These are phyloP conservation scores for Phyllosticta citriasiana DNA, from an alignment of 2,329 filamentous ascomycete species.

Conservation along the genomic window DNA sequence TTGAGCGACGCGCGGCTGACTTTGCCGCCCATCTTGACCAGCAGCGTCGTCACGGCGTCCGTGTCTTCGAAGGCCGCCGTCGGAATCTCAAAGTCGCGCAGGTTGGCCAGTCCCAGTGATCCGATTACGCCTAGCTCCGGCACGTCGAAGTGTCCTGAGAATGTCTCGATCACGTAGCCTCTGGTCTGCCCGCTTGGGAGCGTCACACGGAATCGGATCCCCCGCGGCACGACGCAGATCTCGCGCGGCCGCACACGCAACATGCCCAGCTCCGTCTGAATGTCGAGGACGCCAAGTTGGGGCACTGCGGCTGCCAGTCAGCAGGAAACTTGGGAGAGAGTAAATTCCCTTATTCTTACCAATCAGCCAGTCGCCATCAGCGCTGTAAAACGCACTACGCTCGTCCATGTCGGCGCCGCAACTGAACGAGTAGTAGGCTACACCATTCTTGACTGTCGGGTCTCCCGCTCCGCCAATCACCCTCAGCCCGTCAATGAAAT, in stretches of 20 bases:
- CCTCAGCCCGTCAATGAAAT: slow-evolving; percentile 40
- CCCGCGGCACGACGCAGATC: slow-evolving; percentile 59
- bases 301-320: background rate
- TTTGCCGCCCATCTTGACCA: background rate
- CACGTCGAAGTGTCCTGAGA: background rate
- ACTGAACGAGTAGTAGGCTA: slow-evolving; percentile 41
- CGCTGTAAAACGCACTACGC: slow-evolving; percentile 36
- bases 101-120: background rate
- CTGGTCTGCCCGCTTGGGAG: slow-evolving; percentile 52
- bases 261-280: slow-evolving; percentile 30
- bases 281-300: slow-evolving; percentile 28
- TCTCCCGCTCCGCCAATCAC: slow-evolving; percentile 42
- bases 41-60: background rate
- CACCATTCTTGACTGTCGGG: slow-evolving; percentile 39
- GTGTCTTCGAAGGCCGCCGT: background rate
- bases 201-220: slow-evolving; percentile 62
- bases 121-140: background rate
- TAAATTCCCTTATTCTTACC: slow-evolving; percentile 10
- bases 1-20: background rate
- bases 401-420: slow-evolving; percentile 38
- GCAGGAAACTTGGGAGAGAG: too few species aligned
- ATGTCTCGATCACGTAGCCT: slow-evolving; percentile 29
- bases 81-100: background rate
- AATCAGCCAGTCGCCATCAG: slow-evolving; percentile 30
- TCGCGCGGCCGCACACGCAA: slow-evolving; percentile 30